phyloP scores from a whole-genome alignment of 148 eudicot species.

The Nepenthes mirabilis region DNA sequence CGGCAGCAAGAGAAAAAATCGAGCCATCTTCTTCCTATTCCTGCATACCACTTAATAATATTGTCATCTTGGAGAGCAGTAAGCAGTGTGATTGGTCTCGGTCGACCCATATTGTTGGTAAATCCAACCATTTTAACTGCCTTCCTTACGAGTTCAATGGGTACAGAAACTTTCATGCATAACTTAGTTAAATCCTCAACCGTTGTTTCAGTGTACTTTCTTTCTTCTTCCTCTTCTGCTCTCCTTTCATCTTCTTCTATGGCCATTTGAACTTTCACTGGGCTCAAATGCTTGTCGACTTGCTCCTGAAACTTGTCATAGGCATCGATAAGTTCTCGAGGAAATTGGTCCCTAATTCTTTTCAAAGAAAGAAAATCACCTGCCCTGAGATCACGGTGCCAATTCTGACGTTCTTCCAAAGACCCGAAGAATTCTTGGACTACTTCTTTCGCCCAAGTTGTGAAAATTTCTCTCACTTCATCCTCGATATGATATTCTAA shows the following conservation, averaged over 20 bases:
- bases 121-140: constrained; percentile 68
- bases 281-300: constrained; percentile 63
- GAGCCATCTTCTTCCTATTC: constrained; percentile 85
- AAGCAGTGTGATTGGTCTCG: constrained; percentile 62
- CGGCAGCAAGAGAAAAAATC: constrained; percentile 77
- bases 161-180: constrained; percentile 66
- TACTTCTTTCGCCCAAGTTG: constrained; percentile 70
- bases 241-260: constrained; percentile 48
- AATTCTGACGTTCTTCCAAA: constrained; percentile 51
- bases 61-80: constrained; percentile 66
- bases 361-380: constrained; percentile 76
- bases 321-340: constrained; percentile 60
- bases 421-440: constrained; percentile 53
- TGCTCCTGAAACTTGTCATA: constrained; percentile 79
- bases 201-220: constrained; percentile 50
- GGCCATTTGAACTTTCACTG: constrained; percentile 38
- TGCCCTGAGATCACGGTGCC: constrained; percentile 47
- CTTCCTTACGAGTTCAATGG: constrained; percentile 50
- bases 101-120: constrained; percentile 89
- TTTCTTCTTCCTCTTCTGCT: constrained; percentile 68
- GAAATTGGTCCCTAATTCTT: constrained; percentile 72
- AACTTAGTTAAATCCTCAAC: constrained; percentile 70
- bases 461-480: constrained; percentile 61
- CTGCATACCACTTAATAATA: constrained; percentile 85
- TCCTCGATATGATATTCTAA: constrained; percentile 60